Base-by-base conservation (phyloP, 371 early-diverging fungal species). In the Amoeboaphelidium protococcarum region DNA sequence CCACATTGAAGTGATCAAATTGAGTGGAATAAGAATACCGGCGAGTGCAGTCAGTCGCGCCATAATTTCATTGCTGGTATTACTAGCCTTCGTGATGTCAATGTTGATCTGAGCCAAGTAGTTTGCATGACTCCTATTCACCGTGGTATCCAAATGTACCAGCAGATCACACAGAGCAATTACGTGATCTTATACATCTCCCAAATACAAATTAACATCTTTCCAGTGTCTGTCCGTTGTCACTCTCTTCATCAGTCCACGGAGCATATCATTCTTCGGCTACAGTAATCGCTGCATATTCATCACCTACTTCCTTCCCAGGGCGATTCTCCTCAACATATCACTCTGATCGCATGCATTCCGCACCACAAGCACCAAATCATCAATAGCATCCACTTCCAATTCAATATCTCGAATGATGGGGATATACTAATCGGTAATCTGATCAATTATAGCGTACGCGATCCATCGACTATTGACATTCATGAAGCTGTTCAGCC, bases 81-180 rank as follows among this genome's bases (percentile, higher is more conserved):
- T 49, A n/a, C 21, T 82, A 3, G 87, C 74, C 55, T 85, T 82
- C 6, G 91, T 95, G 57, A 94, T 78, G 59, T 92, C 94, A 40
- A 95, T 83, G 1, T 79, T 78, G 27, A 94, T 91, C 52, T 89
- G 88, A 0, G 94, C 96, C 48, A 95, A 63, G 52, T 95, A 94
- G 52, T 90, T 94, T 13, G 80, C 74, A 57, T 95, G 94, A 0
- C 87, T 74, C 21, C 92, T 65, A 1, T 80, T 76, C 2, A 92
- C 68, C 23, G 89, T 81, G 51, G 77, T 80, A 58, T 92, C 91
- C 51, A 80, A 84, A 48, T 90, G 89, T 26, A 68, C 64, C 3
- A 89, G 63, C 23, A 79, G 84, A 54, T 85, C 80, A 1, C 80
- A 57, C 82, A 90, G 87, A 10, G 90, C 86, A 47, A 91, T 63